These are phyloP conservation scores for Pseudopyrenochaeta lycopersici DNA, from an alignment of 2,329 filamentous ascomycete genomes.

Conservation along the genomic window DNA sequence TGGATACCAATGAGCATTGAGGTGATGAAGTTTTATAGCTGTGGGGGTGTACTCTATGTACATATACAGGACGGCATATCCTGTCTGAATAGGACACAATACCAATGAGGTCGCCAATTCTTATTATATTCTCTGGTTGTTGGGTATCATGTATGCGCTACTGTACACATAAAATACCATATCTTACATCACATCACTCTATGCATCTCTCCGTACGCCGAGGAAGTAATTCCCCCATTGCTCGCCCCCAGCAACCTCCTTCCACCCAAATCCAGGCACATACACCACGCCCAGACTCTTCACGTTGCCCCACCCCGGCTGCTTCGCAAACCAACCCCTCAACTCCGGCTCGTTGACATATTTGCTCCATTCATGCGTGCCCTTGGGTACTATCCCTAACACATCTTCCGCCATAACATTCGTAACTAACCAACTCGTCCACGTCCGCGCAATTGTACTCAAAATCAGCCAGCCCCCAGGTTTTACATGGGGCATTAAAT, in stretches of 20 bases:
- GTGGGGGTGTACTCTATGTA: constrained; percentile 8
- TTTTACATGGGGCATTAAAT: constrained; percentile 77
- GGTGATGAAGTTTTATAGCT: no score
- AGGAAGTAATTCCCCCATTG: constrained; percentile 96
- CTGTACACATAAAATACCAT: constrained; percentile 2
- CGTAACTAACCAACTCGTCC: constrained; percentile 89
- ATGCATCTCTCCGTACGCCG: constrained; percentile 69
- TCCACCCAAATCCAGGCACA: constrained; percentile 91
- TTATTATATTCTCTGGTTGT: neutral
- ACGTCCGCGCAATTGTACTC: constrained; percentile 90
- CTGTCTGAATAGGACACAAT: neutral
- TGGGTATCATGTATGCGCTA: neutral
- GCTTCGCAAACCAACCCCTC: constrained; percentile 55
- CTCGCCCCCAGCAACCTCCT: constrained; percentile 80
- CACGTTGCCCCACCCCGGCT: constrained; percentile 55
- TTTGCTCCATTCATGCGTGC: constrained; percentile 96
- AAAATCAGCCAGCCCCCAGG: constrained; percentile 94
- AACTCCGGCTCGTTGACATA: constrained; percentile 91
- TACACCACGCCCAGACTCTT: constrained; percentile 85
- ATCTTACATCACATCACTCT: neutral
- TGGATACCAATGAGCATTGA: constrained; percentile 6
- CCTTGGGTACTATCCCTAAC: constrained; percentile 84
- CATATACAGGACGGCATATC: constrained; percentile 6
- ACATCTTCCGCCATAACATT: constrained; percentile 92
- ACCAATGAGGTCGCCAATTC: no score